Percentiles rank a stretch among this genome's conserved stretches.
phyloP scores from a whole-genome alignment of 192 early-diverging fungal species.

The Coemansia sp. region DNA sequence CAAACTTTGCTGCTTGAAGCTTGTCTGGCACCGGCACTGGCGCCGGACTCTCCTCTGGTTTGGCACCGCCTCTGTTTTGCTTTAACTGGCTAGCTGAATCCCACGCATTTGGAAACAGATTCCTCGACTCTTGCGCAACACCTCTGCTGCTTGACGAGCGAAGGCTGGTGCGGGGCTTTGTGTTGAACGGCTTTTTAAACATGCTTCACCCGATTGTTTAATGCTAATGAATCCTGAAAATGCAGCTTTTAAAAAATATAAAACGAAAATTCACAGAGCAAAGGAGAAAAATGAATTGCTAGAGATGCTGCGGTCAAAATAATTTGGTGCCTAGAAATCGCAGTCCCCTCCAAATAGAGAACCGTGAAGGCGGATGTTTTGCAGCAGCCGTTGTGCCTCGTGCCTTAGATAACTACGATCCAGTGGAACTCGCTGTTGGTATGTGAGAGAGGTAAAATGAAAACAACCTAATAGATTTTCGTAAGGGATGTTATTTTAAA shows the following conservation, averaged over 20 bases:
- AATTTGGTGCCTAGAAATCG: too few relatives aligned
- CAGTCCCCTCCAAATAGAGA: too few relatives aligned
- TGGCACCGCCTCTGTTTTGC: constrained; percentile 1
- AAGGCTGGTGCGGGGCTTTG: constrained; percentile 69
- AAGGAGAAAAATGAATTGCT: too few relatives aligned
- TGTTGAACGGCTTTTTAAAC: constrained; percentile 74
- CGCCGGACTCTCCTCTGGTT: constrained; percentile 18
- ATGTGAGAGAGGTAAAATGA: too few relatives aligned
- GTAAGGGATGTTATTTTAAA: too few relatives aligned
- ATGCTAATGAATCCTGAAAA: not conserved
- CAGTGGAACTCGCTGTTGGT: too few relatives aligned
- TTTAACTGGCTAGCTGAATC: constrained; percentile 9
- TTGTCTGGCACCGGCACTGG: constrained; percentile 56
- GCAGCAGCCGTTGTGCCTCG: too few relatives aligned
- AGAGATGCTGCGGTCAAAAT: too few relatives aligned
- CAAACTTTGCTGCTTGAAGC: constrained; percentile 65
- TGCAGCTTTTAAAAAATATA: not conserved
- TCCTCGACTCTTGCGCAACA: constrained; percentile 63
- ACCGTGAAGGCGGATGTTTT: too few relatives aligned
- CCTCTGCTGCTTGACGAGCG: constrained; percentile 67
- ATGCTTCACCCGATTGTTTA: constrained; percentile 27
- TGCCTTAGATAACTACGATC: too few relatives aligned
- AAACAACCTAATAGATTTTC: too few relatives aligned
- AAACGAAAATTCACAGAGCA: too few relatives aligned
- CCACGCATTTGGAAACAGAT: constrained; percentile 46